A percentile compares a stretch with the other conserved stretches of the same genome.
phyloP scores from a whole-genome alignment of 176 grass and related monocot species.

The sorghum (Sorghum bicolor) region Sorghum_bicolor_NCBIv3 NC_012870.2:79656001-79656500 shows the following conservation, averaged over 20 bases:
- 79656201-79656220: slow-evolving; percentile 35
- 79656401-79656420: slow-evolving; percentile 22
- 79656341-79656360: slow-evolving; percentile 26
- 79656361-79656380: slow-evolving; percentile 65
- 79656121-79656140: slow-evolving; percentile 24
- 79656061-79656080: neutral
- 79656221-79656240: slow-evolving; percentile 32
- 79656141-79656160: slow-evolving; percentile 30
- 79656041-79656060: neutral
- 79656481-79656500: neutral
- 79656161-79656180: neutral
- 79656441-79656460: neutral
- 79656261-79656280: slow-evolving; percentile 39
- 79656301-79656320: neutral
- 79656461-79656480: neutral
- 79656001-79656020: neutral
- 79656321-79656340: neutral
- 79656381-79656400: slow-evolving; percentile 59
- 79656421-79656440: slow-evolving; percentile 11
- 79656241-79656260: neutral
- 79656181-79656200: slow-evolving; percentile 15
- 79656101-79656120: slow-evolving; percentile 7
- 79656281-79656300: slow-evolving; percentile 30
- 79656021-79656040: neutral
- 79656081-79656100: neutral